phyloP scores from a whole-genome alignment of 2,329 filamentous ascomycete species.

The Talaromyces sp. region DNA sequence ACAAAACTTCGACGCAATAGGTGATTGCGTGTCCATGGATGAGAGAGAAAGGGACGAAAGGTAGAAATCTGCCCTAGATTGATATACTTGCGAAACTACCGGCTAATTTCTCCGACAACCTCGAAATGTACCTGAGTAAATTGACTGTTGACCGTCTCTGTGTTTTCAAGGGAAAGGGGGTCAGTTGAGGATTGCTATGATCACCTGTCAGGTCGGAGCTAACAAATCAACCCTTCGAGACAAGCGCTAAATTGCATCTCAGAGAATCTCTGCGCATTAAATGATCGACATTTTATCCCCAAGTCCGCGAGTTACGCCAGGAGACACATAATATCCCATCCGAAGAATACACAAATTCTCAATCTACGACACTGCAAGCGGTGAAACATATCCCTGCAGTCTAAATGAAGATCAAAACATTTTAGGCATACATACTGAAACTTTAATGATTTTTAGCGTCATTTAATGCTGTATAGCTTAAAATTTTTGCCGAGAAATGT shows the following conservation, averaged over 20 bases:
- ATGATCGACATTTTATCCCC: not conserved
- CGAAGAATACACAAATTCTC: conserved; percentile 5
- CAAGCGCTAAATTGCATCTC: too few relatives aligned
- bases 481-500: not conserved
- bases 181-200: not conserved
- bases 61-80: too few relatives aligned
- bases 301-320: not conserved
- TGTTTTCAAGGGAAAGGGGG: not conserved
- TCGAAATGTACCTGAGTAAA: not conserved
- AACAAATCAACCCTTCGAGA: too few relatives aligned
- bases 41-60: too few relatives aligned
- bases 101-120: too few relatives aligned
- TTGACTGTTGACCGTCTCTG: not conserved
- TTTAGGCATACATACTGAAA: not conserved
- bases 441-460: not conserved
- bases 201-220: not conserved
- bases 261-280: too few relatives aligned
- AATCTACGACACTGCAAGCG: not conserved
- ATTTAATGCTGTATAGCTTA: not conserved
- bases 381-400: not conserved
- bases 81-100: too few relatives aligned
- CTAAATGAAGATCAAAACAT: conserved; percentile 7
- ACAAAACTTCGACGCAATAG: too few relatives aligned
- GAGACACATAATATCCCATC: not conserved
- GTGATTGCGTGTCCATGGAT: too few relatives aligned